Conservation (phyloP, 164 flowering plant species). For the Umbellularia californica region DNA sequence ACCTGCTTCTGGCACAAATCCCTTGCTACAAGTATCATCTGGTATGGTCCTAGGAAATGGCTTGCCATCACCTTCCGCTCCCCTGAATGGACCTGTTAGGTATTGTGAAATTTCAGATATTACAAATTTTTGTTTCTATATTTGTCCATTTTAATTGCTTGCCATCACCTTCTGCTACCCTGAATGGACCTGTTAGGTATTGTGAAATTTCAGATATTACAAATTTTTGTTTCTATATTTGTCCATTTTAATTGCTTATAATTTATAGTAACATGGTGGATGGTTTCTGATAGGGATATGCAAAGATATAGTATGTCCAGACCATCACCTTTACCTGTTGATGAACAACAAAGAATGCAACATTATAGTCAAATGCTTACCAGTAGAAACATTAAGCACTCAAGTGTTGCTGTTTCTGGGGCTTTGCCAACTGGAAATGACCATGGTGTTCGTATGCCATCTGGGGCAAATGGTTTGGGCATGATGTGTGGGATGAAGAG, state of each 20-base stretch:
- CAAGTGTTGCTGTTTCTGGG: slow-evolving; percentile 51
- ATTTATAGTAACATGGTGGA: slow-evolving; percentile 3
- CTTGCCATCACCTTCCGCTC: slow-evolving; percentile 50
- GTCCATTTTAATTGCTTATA: neutral
- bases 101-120: slow-evolving; percentile 16
- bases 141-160: neutral
- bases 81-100: slow-evolving; percentile 53
- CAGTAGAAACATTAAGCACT: slow-evolving; percentile 54
- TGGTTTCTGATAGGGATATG: slow-evolving; percentile 42
- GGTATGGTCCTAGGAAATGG: slow-evolving; percentile 50
- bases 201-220: neutral
- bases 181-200: slow-evolving; percentile 58
- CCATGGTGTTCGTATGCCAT: slow-evolving; percentile 55
- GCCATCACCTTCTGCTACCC: slow-evolving; percentile 48
- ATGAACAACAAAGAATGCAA: slow-evolving; percentile 79
- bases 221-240: neutral
- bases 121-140: neutral
- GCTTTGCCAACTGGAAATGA: slow-evolving; percentile 44
- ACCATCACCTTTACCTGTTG: slow-evolving; percentile 49
- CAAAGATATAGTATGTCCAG: slow-evolving; percentile 54
- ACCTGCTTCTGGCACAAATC: slow-evolving; percentile 51
- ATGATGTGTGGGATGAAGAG: slow-evolving; percentile 58
- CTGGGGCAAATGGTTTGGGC: slow-evolving; percentile 70
- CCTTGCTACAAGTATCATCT: slow-evolving; percentile 56
- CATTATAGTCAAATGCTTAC: slow-evolving; percentile 64